Percentiles rank a stretch among this genome's conserved stretches.
phyloP scores from a whole-genome alignment of 208 protist species.

The Porcisia hertigi region DNA sequence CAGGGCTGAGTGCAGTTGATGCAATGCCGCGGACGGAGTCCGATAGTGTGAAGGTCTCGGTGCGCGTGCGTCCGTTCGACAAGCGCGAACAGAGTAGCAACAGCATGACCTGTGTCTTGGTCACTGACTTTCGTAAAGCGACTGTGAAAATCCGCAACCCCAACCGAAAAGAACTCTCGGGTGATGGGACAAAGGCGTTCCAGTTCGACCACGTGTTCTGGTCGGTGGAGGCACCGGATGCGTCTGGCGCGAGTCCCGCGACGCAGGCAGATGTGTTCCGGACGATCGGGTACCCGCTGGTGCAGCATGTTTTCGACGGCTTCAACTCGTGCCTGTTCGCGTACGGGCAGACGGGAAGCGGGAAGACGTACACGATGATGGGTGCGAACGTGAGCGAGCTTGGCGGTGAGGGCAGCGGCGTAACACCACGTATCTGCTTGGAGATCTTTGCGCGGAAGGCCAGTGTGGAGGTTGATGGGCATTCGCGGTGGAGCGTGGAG shows the following conservation, averaged over 20 bases:
- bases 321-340: conserved; percentile 88
- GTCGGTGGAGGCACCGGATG: conserved; percentile 48
- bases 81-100: conserved; percentile 33
- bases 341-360: conserved; percentile 92
- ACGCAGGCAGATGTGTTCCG: conserved; percentile 67
- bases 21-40: conserved; percentile 5
- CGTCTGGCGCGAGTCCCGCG: conserved; percentile 20
- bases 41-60: conserved; percentile 48
- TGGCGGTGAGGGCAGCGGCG: conserved; percentile 57
- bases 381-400: conserved; percentile 31
- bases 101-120: no score
- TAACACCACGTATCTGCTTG: conserved; percentile 87
- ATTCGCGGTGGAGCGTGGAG: conserved; percentile 69
- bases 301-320: conserved; percentile 57
- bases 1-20: background rate
- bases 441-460: conserved; percentile 67
- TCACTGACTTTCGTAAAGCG: no score
- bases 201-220: conserved; percentile 76
- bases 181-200: no score
- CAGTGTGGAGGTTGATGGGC: conserved; percentile 54
- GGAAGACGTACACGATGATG: conserved; percentile 92
- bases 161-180: no score
- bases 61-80: conserved; percentile 70
- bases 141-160: no score
- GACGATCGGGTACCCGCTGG: conserved; percentile 50